These are phyloP conservation scores for Tolypocladium album DNA, from an alignment of 2,329 filamentous ascomycete genomes.

Conservation along the genomic window DNA sequence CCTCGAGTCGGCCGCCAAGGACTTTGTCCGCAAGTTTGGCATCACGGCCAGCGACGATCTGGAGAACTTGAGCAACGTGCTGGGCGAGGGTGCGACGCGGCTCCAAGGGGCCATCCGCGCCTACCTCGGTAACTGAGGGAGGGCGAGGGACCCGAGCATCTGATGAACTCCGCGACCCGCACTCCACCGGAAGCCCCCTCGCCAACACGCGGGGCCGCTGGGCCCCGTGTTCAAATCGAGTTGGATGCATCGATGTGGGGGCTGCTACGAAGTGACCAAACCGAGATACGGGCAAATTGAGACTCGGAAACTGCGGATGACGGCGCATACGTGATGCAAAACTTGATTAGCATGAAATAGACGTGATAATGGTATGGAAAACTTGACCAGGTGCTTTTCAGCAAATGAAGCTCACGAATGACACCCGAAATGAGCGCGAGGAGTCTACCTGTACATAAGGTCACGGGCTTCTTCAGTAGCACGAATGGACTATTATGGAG, in stretches of 20 bases:
- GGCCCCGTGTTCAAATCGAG: not conserved
- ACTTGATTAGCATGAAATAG: conserved; percentile 25
- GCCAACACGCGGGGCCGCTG: not conserved
- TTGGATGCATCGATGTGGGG: not conserved
- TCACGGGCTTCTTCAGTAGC: not conserved
- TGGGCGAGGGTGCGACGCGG: conserved; percentile 77
- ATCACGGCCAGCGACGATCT: conserved; percentile 93
- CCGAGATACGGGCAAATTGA: not conserved
- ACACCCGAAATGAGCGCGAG: not conserved
- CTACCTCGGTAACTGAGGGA: conserved; percentile 47
- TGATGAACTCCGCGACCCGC: not conserved
- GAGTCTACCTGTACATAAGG: not conserved
- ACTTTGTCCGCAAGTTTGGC: conserved; percentile 90
- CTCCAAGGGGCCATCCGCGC: conserved; percentile 66
- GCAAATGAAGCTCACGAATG: not conserved
- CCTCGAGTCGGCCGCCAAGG: conserved; percentile 85
- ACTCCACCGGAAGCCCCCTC: not conserved
- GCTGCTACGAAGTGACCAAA: not conserved
- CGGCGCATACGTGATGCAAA: conserved; percentile 19
- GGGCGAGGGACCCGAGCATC: not conserved
- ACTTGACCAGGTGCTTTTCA: not conserved
- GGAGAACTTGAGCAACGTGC: conserved; percentile 72
- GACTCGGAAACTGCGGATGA: conserved; percentile 2
- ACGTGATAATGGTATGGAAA: conserved; percentile 3
- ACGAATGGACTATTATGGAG: too few relatives aligned